Conservation (phyloP, 225 moss, liverwort and hornwort genomes). For the Straminergon stramineum region DNA sequence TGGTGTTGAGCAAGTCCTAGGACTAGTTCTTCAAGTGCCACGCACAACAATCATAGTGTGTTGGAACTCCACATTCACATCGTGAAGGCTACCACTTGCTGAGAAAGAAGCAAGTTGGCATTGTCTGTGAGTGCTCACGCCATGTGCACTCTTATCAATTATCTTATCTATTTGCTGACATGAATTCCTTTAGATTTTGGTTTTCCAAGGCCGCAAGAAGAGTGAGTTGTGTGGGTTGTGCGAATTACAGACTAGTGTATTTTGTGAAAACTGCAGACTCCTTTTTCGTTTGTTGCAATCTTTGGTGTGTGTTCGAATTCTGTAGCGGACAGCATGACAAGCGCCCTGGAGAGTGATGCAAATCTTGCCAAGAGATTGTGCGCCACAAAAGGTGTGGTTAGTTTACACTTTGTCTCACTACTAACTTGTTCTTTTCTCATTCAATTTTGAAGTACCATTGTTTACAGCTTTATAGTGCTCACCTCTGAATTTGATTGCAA, state of each 20-base stretch:
- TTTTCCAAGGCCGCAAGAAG: rapidly evolving
- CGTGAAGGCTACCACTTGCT: too few relatives aligned
- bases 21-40: neutral
- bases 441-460: neutral
- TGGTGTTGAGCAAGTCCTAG: neutral
- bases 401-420: neutral
- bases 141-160: too few relatives aligned
- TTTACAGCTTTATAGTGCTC: neutral
- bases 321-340: rapidly evolving
- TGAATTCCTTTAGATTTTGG: neutral
- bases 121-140: too few relatives aligned
- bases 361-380: rapidly evolving
- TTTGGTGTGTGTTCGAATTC: neutral
- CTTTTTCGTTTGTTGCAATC: neutral
- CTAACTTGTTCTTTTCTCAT: rapidly evolving
- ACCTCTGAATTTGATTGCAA: neutral
- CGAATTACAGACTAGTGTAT: too few relatives aligned
- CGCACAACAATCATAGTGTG: too few relatives aligned
- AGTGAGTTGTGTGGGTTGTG: neutral
- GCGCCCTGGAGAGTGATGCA: neutral
- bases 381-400: rapidly evolving
- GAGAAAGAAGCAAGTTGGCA: too few relatives aligned
- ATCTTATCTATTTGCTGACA: neutral
- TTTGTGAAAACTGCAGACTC: too few relatives aligned
- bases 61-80: neutral